phyloP scores from a whole-genome alignment of 1,284 basidiomycete species.

The Thelephora terrestris region DNA sequence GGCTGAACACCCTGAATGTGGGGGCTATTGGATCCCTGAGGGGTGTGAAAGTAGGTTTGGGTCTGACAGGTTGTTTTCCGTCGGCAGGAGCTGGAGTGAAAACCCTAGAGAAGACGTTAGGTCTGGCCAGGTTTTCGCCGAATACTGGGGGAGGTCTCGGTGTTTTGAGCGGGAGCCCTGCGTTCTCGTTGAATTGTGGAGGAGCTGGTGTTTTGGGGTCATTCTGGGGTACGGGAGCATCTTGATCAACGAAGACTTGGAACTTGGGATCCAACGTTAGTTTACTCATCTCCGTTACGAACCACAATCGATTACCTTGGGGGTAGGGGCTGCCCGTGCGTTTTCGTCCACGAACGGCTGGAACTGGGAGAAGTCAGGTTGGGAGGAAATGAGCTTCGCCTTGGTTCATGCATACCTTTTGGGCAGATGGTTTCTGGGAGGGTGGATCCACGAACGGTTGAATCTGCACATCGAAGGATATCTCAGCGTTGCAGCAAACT shows the following conservation, averaged over 20 bases:
- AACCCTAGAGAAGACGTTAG: slow-evolving; percentile 44
- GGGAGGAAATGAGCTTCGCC: neutral
- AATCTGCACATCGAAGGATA: slow-evolving; percentile 13
- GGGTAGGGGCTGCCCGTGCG: slow-evolving; percentile 4
- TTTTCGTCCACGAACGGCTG: slow-evolving; percentile 37
- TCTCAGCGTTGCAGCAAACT: slow-evolving; percentile 4
- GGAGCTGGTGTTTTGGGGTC: slow-evolving; percentile 2
- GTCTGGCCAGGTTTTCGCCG: slow-evolving; percentile 10
- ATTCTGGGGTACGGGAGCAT: slow-evolving; percentile 12
- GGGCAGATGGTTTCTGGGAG: neutral
- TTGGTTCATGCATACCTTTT: too few relatives aligned
- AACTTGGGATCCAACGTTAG: too few relatives aligned
- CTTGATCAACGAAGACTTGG: slow-evolving; percentile 22
- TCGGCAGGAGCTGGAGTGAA: slow-evolving; percentile 46
- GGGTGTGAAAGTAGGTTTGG: slow-evolving; percentile 4
- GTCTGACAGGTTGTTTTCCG: slow-evolving; percentile 8
- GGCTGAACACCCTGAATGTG: slow-evolving; percentile 64
- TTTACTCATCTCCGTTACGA: too few relatives aligned
- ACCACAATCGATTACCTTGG: too few relatives aligned
- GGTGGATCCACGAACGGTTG: slow-evolving; percentile 22
- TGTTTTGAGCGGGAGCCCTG: slow-evolving; percentile 13
- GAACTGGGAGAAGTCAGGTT: slow-evolving; percentile 25
- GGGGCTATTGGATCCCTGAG: neutral
- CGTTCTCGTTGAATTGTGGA: slow-evolving; percentile 19
- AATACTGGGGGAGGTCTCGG: slow-evolving; percentile 10